Conservation (phyloP, 2,329 filamentous ascomycete genomes). For the Fusarium udum region DNA sequence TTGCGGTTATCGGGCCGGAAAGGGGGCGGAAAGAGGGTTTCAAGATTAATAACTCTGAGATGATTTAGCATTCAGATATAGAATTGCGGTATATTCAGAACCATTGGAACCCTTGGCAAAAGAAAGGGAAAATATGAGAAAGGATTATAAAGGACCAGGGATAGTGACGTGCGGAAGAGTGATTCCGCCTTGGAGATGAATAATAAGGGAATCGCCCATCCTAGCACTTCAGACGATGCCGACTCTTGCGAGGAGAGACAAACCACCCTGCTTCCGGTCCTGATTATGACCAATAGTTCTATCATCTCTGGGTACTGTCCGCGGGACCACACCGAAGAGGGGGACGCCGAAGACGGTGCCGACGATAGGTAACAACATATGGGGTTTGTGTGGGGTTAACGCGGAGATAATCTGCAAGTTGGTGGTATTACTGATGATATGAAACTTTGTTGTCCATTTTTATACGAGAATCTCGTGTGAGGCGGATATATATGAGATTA, state of each 20-base stretch:
- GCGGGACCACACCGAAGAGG: slow-evolving; percentile 21
- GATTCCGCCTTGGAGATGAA: slow-evolving; percentile 16
- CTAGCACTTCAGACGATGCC: slow-evolving; percentile 4
- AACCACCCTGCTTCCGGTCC: slow-evolving; percentile 4
- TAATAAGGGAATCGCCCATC: background rate
- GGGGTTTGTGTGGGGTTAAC: slow-evolving; percentile 14
- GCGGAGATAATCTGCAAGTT: slow-evolving; percentile 1
- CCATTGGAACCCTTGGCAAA: background rate
- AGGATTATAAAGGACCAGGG: slow-evolving; percentile 4
- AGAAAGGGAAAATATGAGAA: background rate
- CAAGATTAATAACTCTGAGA: background rate
- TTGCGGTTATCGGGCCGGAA: slow-evolving; percentile 13
- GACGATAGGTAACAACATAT: slow-evolving; percentile 13
- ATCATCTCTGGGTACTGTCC: background rate
- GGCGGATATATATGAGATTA: background rate
- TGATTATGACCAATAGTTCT: slow-evolving; percentile 22
- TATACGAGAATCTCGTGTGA: background rate
- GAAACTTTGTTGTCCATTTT: background rate
- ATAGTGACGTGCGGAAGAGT: slow-evolving; percentile 24
- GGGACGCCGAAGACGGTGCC: slow-evolving; percentile 33
- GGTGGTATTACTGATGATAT: background rate
- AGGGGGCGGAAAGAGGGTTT: background rate
- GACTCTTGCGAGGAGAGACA: slow-evolving; percentile 6
- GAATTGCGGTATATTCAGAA: background rate
- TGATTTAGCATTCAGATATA: background rate